These are phyloP conservation scores for Sarcocystis neurona DNA, from an alignment of 169 alveolate genomes.

Conservation along the genomic window DNA sequence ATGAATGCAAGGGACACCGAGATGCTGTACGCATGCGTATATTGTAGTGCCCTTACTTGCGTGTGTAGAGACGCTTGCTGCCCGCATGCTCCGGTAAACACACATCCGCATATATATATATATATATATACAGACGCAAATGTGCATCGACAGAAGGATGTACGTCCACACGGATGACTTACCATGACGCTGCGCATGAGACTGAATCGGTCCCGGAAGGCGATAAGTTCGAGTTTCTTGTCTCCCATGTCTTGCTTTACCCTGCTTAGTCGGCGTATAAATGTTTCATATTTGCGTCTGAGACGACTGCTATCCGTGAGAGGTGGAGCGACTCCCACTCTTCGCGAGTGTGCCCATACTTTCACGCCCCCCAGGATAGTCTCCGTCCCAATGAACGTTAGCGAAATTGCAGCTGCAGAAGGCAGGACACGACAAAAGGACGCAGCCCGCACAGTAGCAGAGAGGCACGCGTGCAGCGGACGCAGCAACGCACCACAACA, in stretches of 20 bases:
- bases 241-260: constrained; percentile 27
- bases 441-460: too few relatives aligned
- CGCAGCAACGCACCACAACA: too few relatives aligned
- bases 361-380: constrained; percentile 35
- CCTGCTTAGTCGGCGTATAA: not conserved
- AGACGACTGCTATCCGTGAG: not conserved
- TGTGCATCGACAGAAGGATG: not conserved
- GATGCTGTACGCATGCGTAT: too few relatives aligned
- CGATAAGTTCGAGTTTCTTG: constrained; percentile 12
- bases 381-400: constrained; percentile 21
- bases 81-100: too few relatives aligned
- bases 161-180: not conserved
- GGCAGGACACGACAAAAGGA: not conserved
- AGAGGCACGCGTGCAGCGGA: too few relatives aligned
- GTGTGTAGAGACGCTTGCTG: too few relatives aligned
- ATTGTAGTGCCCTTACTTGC: too few relatives aligned
- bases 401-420: constrained; percentile 8
- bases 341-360: not conserved
- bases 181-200: constrained; percentile 25
- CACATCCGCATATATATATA: too few relatives aligned
- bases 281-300: not conserved
- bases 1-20: too few relatives aligned
- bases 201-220: not conserved
- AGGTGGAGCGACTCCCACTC: constrained; percentile 39
- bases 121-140: not conserved